Percentiles rank a stretch among this genome's conserved stretches.
These are phyloP conservation scores for Closterium sp. DNA, from an alignment of 139 green algal species.

Conservation along the genomic window DNA sequence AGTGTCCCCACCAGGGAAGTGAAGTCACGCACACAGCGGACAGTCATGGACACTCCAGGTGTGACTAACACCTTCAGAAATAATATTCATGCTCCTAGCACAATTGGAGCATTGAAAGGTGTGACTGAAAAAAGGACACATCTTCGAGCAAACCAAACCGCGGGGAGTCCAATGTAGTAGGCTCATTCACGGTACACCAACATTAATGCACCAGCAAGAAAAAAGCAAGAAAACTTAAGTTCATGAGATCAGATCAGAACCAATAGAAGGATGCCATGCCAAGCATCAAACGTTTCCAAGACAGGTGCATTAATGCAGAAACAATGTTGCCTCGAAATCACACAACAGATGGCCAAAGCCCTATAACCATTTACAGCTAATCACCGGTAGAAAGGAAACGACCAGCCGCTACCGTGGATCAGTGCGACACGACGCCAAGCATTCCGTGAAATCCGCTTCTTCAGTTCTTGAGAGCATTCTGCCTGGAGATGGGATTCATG, in stretches of 20 bases:
- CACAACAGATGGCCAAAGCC: not conserved
- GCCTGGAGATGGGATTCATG: constrained; percentile 43
- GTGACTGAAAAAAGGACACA: not conserved
- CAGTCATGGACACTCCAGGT: too few relatives aligned
- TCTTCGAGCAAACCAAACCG: not conserved
- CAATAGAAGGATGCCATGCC: not conserved
- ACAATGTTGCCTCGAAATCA: not conserved
- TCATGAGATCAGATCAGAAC: not conserved
- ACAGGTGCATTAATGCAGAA: not conserved
- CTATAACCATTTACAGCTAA: not conserved
- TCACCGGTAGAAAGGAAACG: not conserved
- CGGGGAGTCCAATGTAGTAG: not conserved
- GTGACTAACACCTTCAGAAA: too few relatives aligned
- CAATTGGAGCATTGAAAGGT: not conserved
- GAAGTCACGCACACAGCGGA: too few relatives aligned
- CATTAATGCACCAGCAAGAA: not conserved
- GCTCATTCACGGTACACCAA: not conserved
- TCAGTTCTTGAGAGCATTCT: constrained; percentile 27
- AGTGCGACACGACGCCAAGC: not conserved
- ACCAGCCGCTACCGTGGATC: not conserved
- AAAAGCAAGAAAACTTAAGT: not conserved
- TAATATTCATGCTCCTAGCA: too few relatives aligned
- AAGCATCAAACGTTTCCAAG: not conserved
- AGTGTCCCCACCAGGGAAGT: too few relatives aligned
- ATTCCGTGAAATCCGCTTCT: not conserved